Evolutionary conservation across 2,329 filamentous ascomycete genomes (phyloP), one percentile per base, ranked within the genome.

Genomic region (Colletotrichum chlorophyti): DNA sequence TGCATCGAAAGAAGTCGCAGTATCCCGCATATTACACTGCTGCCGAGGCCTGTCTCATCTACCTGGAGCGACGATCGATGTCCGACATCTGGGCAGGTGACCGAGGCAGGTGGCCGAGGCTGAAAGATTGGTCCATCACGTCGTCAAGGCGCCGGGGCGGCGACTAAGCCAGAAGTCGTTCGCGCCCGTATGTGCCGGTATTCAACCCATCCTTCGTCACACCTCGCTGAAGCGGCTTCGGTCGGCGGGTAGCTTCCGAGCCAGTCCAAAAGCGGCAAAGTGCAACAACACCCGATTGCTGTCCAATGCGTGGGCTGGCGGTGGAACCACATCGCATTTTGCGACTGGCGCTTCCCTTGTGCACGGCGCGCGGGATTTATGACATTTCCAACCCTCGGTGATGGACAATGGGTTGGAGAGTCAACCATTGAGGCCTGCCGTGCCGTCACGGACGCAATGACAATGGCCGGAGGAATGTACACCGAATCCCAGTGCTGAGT

Each of bases 381-480:
- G 24, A 54, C 43, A 31, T 38, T 31, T 27, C 17, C 38, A 35
- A 15, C 40, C 7, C 37, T 49, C 43, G 31, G 12, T 27, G 42
- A 49, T 50, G 32, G 38, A 45, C 31, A 45, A 27, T n/a, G 23
- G 17, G 17, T 6, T 11, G 24, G 27, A 21, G 26, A 29, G 10
- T 10, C 38, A 46, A 38, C 43, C 57, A 57, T 42, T 40, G 21
- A 50, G 19, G 24, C 23, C 38, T 21, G 26, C 40, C 11, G 37
- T 12, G 17, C 31, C 32, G 21, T 34, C n/a, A 6, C 51, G 37
- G 51, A 26, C 51, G 51, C 26, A 49, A 43, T 26, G n/a, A 45
- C 42, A 59, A 45, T 57, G 57, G 45, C 43, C 52, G 57, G 57
- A 57, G 45, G 32, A 59, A 50, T 57, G 38, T 45, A 60, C 38